These are phyloP conservation scores for Streptanthus diversifolius DNA, from an alignment of 345 rosid genomes.

Conservation along the genomic window DNA sequence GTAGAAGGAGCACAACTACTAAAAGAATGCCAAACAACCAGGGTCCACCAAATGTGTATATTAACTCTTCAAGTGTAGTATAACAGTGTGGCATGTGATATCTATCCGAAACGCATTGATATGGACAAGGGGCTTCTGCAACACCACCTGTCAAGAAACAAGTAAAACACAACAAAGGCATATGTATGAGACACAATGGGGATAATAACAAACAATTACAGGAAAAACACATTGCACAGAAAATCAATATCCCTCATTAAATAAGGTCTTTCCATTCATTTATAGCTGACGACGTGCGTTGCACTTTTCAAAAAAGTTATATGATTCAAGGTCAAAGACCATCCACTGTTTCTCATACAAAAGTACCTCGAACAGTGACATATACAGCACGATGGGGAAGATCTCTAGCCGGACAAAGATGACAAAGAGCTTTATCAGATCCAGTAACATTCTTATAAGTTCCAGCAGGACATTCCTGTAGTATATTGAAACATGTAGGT, in stretches of 20 bases:
- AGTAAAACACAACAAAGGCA: not conserved
- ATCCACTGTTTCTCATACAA: not conserved
- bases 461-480: slow-evolving; percentile 93
- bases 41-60: slow-evolving; percentile 95
- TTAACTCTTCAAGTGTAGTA: slow-evolving; percentile 82
- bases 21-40: slow-evolving; percentile 79
- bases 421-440: slow-evolving; percentile 64
- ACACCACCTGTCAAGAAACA: slow-evolving; percentile 63
- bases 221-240: not conserved
- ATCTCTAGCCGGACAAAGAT: slow-evolving; percentile 53
- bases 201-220: slow-evolving; percentile 1
- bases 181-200: not conserved
- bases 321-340: not conserved
- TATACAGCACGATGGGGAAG: slow-evolving; percentile 77
- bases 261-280: not conserved
- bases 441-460: slow-evolving; percentile 84
- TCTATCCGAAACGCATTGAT: slow-evolving; percentile 75
- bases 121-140: slow-evolving; percentile 82
- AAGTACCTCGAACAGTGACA: slow-evolving; percentile 55
- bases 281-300: not conserved
- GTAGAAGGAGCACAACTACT: slow-evolving; percentile 65
- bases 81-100: slow-evolving; percentile 91
- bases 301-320: not conserved
- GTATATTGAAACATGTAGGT: slow-evolving; percentile 3
- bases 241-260: not conserved